These are phyloP conservation scores for Fusarium avenaceum DNA, from an alignment of 2,329 filamentous ascomycete genomes.

Conservation along the genomic window DNA sequence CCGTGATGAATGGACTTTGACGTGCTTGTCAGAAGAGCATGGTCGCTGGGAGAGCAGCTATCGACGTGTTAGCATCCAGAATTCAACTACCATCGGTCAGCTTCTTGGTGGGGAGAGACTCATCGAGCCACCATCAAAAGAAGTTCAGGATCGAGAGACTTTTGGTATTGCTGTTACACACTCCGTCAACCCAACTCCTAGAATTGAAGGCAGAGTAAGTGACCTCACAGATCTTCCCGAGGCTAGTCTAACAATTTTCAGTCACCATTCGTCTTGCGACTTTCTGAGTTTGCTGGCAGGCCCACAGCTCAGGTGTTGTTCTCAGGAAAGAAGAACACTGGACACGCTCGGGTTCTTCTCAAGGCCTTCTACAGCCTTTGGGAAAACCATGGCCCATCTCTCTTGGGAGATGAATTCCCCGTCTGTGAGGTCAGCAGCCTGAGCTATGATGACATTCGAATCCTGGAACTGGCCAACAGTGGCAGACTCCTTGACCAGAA, in stretches of 20 bases:
- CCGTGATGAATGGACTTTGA: slow-evolving; percentile 23
- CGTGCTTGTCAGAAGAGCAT: slow-evolving; percentile 13
- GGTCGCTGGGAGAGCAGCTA: slow-evolving; percentile 6
- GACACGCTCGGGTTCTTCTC: not conserved
- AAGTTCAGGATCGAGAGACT: not conserved
- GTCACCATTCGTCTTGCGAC: not conserved
- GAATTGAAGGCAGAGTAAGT: not conserved
- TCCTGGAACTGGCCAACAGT: not conserved
- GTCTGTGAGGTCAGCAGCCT: not conserved
- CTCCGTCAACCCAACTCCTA: not conserved
- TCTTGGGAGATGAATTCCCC: not conserved
- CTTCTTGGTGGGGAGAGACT: not conserved
- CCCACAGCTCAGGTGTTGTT: not conserved
- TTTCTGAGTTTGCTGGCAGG: not conserved
- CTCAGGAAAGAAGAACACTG: not conserved
- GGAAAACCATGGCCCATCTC: not conserved
- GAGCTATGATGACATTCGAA: not conserved
- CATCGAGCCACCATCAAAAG: not conserved
- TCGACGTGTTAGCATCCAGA: slow-evolving; percentile 3
- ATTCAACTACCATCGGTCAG: not conserved
- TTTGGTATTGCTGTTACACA: not conserved
- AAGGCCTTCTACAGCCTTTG: not conserved
- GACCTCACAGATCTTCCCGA: not conserved
- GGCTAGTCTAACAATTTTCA: not conserved
- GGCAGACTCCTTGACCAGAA: not conserved